Evolutionary conservation across 1,284 basidiomycete species (phyloP).

Genomic region (Sphagnurus paluster): DNA sequence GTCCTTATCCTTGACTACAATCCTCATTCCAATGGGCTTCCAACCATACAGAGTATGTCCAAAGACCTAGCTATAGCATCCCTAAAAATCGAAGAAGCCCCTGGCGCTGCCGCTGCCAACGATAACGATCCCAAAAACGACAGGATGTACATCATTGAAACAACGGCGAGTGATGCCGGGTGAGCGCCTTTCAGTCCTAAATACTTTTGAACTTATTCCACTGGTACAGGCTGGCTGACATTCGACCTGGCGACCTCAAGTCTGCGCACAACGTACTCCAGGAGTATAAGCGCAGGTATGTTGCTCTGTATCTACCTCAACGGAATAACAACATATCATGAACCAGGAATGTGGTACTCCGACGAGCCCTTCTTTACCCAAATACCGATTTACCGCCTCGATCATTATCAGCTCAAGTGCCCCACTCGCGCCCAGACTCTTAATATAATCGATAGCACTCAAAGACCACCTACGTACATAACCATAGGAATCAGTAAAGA

Average conservation of each 20-base stretch:
- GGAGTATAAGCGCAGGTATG: slow-evolving; percentile 67
- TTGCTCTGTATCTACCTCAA: not conserved
- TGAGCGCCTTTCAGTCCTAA: slow-evolving; percentile 22
- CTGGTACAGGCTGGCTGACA: slow-evolving; percentile 33
- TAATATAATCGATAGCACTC: not conserved
- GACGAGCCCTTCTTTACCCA: slow-evolving; percentile 55
- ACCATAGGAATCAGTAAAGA: not conserved
- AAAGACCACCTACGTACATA: not conserved
- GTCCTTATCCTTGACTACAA: slow-evolving; percentile 72
- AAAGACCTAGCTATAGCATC: slow-evolving; percentile 56
- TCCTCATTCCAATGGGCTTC: slow-evolving; percentile 30
- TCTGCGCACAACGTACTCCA: slow-evolving; percentile 50
- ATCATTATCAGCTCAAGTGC: slow-evolving; percentile 4
- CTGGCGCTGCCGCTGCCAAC: slow-evolving; percentile 56
- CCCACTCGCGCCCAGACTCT: slow-evolving; percentile 7
- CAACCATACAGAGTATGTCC: slow-evolving; percentile 63
- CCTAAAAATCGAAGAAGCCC: slow-evolving; percentile 67
- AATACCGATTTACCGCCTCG: slow-evolving; percentile 12
- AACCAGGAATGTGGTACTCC: slow-evolving; percentile 57
- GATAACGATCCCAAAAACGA: slow-evolving; percentile 52
- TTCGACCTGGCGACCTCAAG: slow-evolving; percentile 43
- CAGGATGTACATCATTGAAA: slow-evolving; percentile 75
- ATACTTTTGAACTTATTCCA: slow-evolving; percentile 9
- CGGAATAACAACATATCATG: not conserved
- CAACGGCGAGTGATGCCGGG: slow-evolving; percentile 49